phyloP scores from a whole-genome alignment of 2,329 filamentous ascomycete species.

The Ilyonectria sp. region DNA sequence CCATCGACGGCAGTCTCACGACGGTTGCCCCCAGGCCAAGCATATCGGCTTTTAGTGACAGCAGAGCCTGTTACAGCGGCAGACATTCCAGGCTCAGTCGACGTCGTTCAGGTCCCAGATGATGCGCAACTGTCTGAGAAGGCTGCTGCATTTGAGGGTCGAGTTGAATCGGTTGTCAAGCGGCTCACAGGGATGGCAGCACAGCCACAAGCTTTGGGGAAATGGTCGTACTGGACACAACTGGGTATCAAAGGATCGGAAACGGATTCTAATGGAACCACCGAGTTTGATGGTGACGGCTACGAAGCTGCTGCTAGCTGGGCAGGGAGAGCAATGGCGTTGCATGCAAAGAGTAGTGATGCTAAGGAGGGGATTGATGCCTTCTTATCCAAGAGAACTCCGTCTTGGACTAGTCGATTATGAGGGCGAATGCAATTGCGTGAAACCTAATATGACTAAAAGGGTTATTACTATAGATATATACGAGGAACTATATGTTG shows the following conservation, averaged over 20 bases:
- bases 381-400: constrained; percentile 38
- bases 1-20: constrained; percentile 43
- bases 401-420: constrained; percentile 33
- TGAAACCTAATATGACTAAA: too few species aligned
- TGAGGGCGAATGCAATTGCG: too few species aligned
- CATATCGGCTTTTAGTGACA: constrained; percentile 40
- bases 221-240: constrained; percentile 47
- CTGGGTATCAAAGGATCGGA: constrained; percentile 26
- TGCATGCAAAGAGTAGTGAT: constrained; percentile 44
- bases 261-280: background rate
- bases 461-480: too few species aligned
- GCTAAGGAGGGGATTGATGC: constrained; percentile 43
- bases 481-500: too few species aligned
- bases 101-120: constrained; percentile 23
- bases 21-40: constrained; percentile 28
- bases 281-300: constrained; percentile 32
- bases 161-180: constrained; percentile 29
- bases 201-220: constrained; percentile 42
- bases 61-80: constrained; percentile 35
- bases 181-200: constrained; percentile 31
- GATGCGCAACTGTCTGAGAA: background rate
- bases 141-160: constrained; percentile 28
- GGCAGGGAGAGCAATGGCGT: constrained; percentile 44
- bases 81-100: constrained; percentile 36
- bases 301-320: constrained; percentile 39